Percentiles rank a stretch among this genome's conserved stretches.
These are phyloP conservation scores for Antarctomyces pellizariae DNA, from an alignment of 495 filamentous ascomycete species.

Conservation along the genomic window DNA sequence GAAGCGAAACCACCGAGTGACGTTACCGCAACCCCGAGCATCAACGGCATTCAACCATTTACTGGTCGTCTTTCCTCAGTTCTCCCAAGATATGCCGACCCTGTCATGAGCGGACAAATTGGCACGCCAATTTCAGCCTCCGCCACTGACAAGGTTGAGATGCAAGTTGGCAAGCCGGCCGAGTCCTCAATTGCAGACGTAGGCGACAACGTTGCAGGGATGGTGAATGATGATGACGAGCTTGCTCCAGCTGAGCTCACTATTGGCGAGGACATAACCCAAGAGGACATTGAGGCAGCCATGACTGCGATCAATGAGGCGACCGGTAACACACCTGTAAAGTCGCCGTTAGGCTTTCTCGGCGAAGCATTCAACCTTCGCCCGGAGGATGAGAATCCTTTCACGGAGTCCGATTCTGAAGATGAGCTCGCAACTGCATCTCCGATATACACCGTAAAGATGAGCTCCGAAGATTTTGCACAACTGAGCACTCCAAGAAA, in stretches of 20 bases:
- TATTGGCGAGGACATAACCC: slow-evolving; percentile 4
- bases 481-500: slow-evolving; percentile 6
- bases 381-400: slow-evolving; percentile 16
- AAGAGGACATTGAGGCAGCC: slow-evolving; percentile 3
- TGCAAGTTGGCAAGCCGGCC: no score
- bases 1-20: slow-evolving; percentile 1
- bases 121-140: slow-evolving; percentile 2
- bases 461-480: slow-evolving; percentile 3
- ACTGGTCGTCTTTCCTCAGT: slow-evolving; percentile 27
- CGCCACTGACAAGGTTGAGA: not conserved
- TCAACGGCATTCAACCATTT: slow-evolving; percentile 12
- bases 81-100: slow-evolving; percentile 23
- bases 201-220: slow-evolving; percentile 2
- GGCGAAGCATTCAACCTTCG: slow-evolving; percentile 15
- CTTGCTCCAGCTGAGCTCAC: not conserved
- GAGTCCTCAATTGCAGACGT: no score
- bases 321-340: slow-evolving; percentile 13
- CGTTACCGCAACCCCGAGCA: not conserved
- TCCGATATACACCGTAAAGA: slow-evolving; percentile 7
- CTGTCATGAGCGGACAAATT: slow-evolving; percentile 12
- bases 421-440: slow-evolving; percentile 22
- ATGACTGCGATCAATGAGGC: no score
- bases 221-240: slow-evolving; percentile 14
- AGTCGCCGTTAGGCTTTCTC: slow-evolving; percentile 12
- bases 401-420: slow-evolving; percentile 27